phyloP scores from a whole-genome alignment of 1,284 basidiomycete species.

The Marasmius sp. region DNA sequence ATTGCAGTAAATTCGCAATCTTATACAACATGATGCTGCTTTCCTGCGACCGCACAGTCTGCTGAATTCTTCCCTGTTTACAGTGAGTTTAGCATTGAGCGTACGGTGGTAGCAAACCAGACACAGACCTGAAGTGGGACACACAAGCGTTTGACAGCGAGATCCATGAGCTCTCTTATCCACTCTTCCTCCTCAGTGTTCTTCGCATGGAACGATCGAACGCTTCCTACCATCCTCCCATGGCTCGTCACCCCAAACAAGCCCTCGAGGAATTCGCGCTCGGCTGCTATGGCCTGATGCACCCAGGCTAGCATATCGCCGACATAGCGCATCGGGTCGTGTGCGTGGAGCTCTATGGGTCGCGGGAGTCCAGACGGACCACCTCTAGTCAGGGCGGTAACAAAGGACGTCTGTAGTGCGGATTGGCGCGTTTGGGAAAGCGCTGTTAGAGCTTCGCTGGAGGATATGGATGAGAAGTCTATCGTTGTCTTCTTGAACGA shows the following conservation, averaged over 20 bases:
- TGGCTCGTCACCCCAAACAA: conserved; percentile 74
- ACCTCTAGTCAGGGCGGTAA: conserved; percentile 87
- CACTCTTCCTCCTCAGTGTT: conserved; percentile 71
- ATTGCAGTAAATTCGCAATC: conserved; percentile 91
- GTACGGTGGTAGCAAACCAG: not conserved
- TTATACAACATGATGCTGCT: conserved; percentile 90
- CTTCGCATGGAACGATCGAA: conserved; percentile 51
- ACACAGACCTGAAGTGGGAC: conserved; percentile 75
- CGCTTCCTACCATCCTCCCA: conserved; percentile 76
- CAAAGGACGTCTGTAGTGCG: conserved; percentile 78
- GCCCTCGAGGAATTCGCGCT: conserved; percentile 89
- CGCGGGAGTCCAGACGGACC: conserved; percentile 86
- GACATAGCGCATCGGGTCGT: conserved; percentile 94
- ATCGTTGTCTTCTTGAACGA: not conserved
- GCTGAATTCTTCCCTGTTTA: conserved; percentile 78
- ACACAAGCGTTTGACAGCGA: conserved; percentile 81
- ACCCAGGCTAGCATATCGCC: conserved; percentile 99
- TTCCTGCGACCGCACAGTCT: conserved; percentile 91
- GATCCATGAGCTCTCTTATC: conserved; percentile 83
- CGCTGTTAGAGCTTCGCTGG: conserved; percentile 74
- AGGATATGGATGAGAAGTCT: conserved; percentile 6
- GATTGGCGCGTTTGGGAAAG: conserved; percentile 84
- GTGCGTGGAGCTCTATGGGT: conserved; percentile 96
- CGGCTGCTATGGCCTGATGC: conserved; percentile 92
- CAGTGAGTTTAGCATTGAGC: conserved; percentile 7